Conservation (phyloP, 805 yeast genomes). For the Teunomyces tritomae region DNA sequence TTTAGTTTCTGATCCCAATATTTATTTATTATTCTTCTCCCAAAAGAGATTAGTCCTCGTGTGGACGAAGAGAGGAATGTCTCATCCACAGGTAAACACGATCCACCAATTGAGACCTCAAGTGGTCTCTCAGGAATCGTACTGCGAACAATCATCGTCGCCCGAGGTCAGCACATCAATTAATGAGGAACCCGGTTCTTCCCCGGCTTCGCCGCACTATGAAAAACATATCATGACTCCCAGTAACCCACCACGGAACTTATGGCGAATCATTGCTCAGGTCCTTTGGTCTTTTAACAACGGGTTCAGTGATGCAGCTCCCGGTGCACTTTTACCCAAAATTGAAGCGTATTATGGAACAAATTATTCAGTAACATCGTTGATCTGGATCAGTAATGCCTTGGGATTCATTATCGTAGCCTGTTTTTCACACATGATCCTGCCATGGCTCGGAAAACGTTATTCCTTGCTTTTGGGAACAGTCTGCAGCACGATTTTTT, state of each 20-base stretch:
- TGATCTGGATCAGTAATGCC: slow-evolving; percentile 58
- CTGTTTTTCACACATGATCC: slow-evolving; percentile 43
- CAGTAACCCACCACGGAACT: slow-evolving; percentile 42
- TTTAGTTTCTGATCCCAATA: too few relatives aligned
- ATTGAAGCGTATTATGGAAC: slow-evolving; percentile 49
- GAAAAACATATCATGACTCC: slow-evolving; percentile 30
- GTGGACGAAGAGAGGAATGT: background rate
- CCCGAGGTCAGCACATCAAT: background rate
- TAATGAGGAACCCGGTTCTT: background rate
- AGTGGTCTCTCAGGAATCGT: background rate
- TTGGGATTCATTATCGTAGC: slow-evolving; percentile 55
- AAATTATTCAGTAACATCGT: slow-evolving; percentile 52
- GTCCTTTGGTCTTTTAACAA: slow-evolving; percentile 38
- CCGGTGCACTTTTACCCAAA: slow-evolving; percentile 58
- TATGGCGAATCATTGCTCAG: slow-evolving; percentile 40
- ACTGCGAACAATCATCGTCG: background rate
- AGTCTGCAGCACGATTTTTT: slow-evolving; percentile 37
- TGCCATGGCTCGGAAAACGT: slow-evolving; percentile 39
- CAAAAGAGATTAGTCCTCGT: background rate
- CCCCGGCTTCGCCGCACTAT: background rate
- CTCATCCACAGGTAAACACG: background rate
- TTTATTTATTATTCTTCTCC: background rate
- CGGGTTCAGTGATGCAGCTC: slow-evolving; percentile 56
- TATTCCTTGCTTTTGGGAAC: slow-evolving; percentile 40
- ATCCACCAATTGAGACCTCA: background rate